Evolutionary conservation across 2,329 filamentous ascomycete species (phyloP), one percentile per base, ranked within the genome.

Genomic region (Aspergillus eucalypticola): DNA sequence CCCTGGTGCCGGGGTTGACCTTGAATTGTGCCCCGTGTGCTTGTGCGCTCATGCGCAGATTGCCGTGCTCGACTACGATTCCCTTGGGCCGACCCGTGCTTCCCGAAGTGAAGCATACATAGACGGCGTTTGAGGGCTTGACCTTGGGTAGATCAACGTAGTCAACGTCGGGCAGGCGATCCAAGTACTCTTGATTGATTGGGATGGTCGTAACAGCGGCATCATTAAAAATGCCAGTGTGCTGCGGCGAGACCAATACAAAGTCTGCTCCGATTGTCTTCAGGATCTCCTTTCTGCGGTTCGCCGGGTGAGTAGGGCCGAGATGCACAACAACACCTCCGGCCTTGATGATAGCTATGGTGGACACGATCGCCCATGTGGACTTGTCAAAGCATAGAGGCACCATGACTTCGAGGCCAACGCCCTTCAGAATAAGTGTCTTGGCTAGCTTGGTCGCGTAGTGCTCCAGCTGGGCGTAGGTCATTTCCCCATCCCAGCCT

Each of bases 371-470:
- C 7, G 42, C 42, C 54, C 54, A 56, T 8, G n/a, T 5, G 8
- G 41, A 49, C 35, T 56, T 56, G 29, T 56, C 54, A 25, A 56
- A 56, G 17, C 32, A 38, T 15, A 56, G 11, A 17, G 54, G 54
- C 13, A 56, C 54, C 21, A 50, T 19, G n/a, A 48, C 42, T 17
- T 35, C 42, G 29, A 27, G 42, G 3, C 54, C 54, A 19, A 56
- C 54, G 8, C 44, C 42, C 15, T 50, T 25, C 6, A n/a, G 17
- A 5, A 32, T 2, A 13, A 56, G 35, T 13, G 39, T n/a, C 25
- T 32, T 42, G 7, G 54, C 54, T 44, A 56, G 11, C 25, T 39
- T 42, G 4, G 44, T 49, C 21, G 54, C 46, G 13, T 48, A 27
- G 29, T 49, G 23, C 32, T 38, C 42, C 10, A 56, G 29, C 2